Percentiles rank a stretch among this genome's conserved stretches.
These are phyloP conservation scores for Neonectria hederae DNA, from an alignment of 2,329 filamentous ascomycete species.

Conservation along the genomic window DNA sequence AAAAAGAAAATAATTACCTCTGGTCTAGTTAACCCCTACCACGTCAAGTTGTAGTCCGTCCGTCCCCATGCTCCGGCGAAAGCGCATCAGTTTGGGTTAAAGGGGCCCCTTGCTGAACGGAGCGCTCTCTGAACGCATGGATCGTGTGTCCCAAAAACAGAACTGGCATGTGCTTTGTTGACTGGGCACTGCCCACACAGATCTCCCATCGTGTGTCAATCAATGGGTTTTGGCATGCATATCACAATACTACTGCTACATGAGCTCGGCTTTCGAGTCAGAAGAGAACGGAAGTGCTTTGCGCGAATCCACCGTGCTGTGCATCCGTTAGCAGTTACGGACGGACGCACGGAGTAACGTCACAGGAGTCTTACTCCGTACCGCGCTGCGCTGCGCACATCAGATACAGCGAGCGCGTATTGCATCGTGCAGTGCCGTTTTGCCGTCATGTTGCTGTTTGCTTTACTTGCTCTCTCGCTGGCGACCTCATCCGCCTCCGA, in stretches of 20 bases:
- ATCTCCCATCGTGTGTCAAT: conserved; percentile 10
- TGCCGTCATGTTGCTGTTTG: not conserved
- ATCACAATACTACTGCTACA: not conserved
- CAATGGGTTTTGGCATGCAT: not conserved
- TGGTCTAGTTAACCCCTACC: too few species aligned
- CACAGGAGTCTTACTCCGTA: not conserved
- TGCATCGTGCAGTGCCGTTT: not conserved
- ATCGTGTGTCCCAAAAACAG: conserved; percentile 5
- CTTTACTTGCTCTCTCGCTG: not conserved
- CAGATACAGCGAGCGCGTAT: not conserved
- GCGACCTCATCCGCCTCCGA: not conserved
- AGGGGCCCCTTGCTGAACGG: conserved; percentile 3
- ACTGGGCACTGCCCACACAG: conserved; percentile 8
- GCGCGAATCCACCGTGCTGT: not conserved
- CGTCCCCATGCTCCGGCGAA: not conserved
- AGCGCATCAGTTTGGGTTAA: not conserved
- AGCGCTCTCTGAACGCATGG: conserved; percentile 10
- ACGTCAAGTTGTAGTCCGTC: not conserved
- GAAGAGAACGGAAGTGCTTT: not conserved
- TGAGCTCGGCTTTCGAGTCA: not conserved
- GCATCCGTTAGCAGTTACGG: not conserved
- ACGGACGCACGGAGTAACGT: not conserved
- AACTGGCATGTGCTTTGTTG: conserved; percentile 5
- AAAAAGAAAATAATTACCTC: conserved; percentile 16
- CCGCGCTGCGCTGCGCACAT: too few species aligned